These are phyloP conservation scores for Epichloe hybrida DNA, from an alignment of 2,329 filamentous ascomycete species.

Conservation along the genomic window DNA sequence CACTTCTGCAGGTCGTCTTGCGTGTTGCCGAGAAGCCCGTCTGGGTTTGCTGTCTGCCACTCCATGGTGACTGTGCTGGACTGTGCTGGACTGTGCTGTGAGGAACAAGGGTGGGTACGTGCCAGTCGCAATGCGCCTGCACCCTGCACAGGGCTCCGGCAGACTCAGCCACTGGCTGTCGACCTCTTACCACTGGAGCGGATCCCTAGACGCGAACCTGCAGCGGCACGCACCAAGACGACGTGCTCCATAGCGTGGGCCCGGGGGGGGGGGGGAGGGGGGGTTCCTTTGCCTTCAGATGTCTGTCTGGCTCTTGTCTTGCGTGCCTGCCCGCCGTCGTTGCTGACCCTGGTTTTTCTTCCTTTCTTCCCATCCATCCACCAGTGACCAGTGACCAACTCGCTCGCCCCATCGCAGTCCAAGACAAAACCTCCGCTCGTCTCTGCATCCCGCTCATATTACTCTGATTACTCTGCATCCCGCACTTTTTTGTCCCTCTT, in stretches of 20 bases:
- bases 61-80: too few relatives aligned
- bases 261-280: too few relatives aligned
- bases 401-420: not conserved
- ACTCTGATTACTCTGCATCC: not conserved
- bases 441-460: constrained; percentile 1
- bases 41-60: too few relatives aligned
- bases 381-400: not conserved
- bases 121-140: not conserved
- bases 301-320: not conserved
- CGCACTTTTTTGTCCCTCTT: not conserved
- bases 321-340: not conserved
- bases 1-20: too few relatives aligned
- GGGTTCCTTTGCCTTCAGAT: too few relatives aligned
- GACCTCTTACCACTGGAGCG: not conserved
- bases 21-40: too few relatives aligned
- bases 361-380: not conserved
- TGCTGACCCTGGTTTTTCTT: not conserved
- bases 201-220: not conserved
- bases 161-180: not conserved
- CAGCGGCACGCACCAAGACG: not conserved
- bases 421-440: not conserved
- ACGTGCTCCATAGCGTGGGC: too few relatives aligned
- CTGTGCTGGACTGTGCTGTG: not conserved
- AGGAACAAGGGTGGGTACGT: not conserved
- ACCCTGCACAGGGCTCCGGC: not conserved